Evolutionary conservation across 2,329 filamentous ascomycete genomes (phyloP).

Genomic region (Emericellopsis cladophorae): DNA sequence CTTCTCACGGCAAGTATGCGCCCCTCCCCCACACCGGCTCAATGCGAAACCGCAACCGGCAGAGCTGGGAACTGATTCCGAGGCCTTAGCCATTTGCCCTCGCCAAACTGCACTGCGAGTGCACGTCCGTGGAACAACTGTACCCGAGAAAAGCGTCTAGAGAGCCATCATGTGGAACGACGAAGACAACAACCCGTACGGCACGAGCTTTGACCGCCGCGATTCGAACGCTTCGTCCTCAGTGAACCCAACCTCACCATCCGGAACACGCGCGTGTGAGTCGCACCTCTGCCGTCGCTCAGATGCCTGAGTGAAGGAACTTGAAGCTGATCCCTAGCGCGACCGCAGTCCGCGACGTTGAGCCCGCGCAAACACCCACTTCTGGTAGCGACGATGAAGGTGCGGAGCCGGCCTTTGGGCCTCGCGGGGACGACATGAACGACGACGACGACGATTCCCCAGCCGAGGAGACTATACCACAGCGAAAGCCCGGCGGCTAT

Average conservation of each 20-base stretch:
- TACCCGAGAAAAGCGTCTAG: too few species aligned
- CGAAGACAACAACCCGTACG: conserved; percentile 97
- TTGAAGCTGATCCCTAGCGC: neutral
- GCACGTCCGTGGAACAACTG: too few species aligned
- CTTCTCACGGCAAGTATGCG: too few species aligned
- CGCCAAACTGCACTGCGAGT: too few species aligned
- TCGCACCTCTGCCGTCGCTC: conserved; percentile 7
- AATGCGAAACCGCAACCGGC: too few species aligned
- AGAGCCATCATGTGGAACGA: conserved; percentile 78
- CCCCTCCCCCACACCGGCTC: neutral
- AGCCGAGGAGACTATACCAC: conserved; percentile 30
- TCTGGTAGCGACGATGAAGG: conserved; percentile 57
- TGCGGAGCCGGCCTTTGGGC: conserved; percentile 23
- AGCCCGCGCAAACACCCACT: conserved; percentile 40
- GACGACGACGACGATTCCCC: conserved; percentile 33
- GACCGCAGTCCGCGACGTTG: neutral
- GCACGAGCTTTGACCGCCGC: conserved; percentile 75
- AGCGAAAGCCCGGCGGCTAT: conserved; percentile 72
- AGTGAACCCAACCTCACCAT: conserved; percentile 51
- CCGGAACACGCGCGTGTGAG: conserved; percentile 39
- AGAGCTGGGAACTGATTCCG: too few species aligned
- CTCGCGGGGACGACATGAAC: conserved; percentile 13
- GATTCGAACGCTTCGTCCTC: conserved; percentile 64
- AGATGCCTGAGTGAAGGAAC: neutral
- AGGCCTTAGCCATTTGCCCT: too few species aligned